Evolutionary conservation across 2,329 filamentous ascomycete species (phyloP).

Genomic region (Venturia carpophila): DNA sequence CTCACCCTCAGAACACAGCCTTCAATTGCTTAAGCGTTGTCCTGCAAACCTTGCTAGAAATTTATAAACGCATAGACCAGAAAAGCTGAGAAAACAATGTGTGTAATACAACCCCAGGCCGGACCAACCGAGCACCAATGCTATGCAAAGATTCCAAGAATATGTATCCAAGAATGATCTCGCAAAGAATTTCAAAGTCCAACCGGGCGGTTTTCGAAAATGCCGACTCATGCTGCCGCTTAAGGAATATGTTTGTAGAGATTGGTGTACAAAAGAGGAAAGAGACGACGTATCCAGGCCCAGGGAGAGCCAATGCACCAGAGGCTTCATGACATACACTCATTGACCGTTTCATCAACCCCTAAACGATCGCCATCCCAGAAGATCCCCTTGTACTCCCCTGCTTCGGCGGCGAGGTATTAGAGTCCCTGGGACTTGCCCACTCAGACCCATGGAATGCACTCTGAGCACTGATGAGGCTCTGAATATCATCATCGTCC

Average conservation of each 20-base stretch:
- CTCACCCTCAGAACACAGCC: neutral
- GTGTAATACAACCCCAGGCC: neutral
- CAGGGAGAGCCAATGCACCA: neutral
- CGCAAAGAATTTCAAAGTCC: neutral
- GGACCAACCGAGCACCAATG: neutral
- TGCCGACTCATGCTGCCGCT: neutral
- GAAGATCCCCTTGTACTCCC: neutral
- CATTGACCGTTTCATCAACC: neutral
- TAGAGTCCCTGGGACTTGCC: neutral
- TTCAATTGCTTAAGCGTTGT: neutral
- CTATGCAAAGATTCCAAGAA: neutral
- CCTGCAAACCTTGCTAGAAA: neutral
- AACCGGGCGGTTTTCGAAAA: neutral
- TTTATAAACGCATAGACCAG: neutral
- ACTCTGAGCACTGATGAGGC: slow-evolving; percentile 11
- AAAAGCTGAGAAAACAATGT: neutral
- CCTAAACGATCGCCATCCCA: neutral
- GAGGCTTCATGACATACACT: neutral
- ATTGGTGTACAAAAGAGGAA: neutral
- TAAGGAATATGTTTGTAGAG: no score
- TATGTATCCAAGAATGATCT: neutral
- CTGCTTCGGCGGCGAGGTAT: neutral
- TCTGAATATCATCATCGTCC: slow-evolving; percentile 1
- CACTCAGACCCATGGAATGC: slow-evolving; percentile 5
- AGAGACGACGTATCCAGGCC: neutral